Evolutionary conservation across 179 eudicot species (phyloP).

Genomic region (Beta macrorhiza): DNA sequence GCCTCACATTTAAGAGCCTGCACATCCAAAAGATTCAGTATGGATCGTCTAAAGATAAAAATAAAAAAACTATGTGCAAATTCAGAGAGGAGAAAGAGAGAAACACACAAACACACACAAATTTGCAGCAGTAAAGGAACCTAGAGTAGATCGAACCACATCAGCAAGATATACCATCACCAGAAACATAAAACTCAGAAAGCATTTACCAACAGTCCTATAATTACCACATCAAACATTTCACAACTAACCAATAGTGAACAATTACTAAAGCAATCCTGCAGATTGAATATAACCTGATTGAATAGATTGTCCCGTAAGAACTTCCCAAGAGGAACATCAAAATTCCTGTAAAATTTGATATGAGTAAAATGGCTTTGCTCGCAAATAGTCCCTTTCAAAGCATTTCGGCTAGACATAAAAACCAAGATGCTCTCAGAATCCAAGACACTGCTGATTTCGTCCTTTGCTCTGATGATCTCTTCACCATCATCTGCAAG

Average conservation of each 20-base stretch:
- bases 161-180: neutral
- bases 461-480: slow-evolving; percentile 42
- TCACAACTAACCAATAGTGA: neutral
- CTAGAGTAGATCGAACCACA: neutral
- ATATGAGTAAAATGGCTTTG: slow-evolving; percentile 84
- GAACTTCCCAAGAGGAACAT: slow-evolving; percentile 80
- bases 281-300: slow-evolving; percentile 49
- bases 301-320: slow-evolving; percentile 71
- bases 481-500: slow-evolving; percentile 43
- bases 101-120: neutral
- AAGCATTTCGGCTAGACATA: slow-evolving; percentile 71
- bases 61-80: too few relatives aligned
- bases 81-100: neutral
- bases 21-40: slow-evolving; percentile 17
- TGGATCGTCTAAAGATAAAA: slow-evolving; percentile 1
- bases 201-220: neutral
- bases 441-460: slow-evolving; percentile 58
- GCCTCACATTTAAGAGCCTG: slow-evolving; percentile 57
- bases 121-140: neutral
- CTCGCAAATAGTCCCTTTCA: slow-evolving; percentile 69
- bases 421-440: slow-evolving; percentile 90
- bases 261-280: slow-evolving; percentile 3
- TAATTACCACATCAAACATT: neutral
- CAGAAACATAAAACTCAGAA: neutral
- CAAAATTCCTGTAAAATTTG: slow-evolving; percentile 82